Percentiles rank a stretch among this genome's conserved stretches.
These are phyloP conservation scores for Delonix regia DNA, from an alignment of 306 rosid species.

Conservation along the genomic window DNA sequence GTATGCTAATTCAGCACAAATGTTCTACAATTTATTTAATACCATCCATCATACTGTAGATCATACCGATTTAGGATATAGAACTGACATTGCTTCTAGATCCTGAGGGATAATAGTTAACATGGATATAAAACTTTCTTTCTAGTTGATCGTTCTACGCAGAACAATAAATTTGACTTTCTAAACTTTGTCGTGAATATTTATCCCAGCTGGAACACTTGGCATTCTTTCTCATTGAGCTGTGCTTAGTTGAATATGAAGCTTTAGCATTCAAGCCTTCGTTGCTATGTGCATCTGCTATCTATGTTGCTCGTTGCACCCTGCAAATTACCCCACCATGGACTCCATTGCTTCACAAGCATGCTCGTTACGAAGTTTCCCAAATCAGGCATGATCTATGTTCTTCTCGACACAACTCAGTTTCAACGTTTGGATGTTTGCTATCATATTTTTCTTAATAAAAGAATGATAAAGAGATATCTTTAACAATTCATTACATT, in stretches of 20 bases:
- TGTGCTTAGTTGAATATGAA: constrained; percentile 61
- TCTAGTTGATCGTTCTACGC: constrained; percentile 18
- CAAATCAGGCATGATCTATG: constrained; percentile 60
- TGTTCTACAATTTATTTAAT: neutral
- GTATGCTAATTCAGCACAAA: constrained; percentile 41
- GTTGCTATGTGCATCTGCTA: constrained; percentile 84
- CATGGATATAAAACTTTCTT: constrained; percentile 23
- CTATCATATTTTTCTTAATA: neutral
- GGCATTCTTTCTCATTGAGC: constrained; percentile 32
- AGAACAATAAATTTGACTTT: constrained; percentile 20
- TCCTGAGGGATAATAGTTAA: constrained; percentile 21
- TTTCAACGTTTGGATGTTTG: neutral
- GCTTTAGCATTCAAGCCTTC: constrained; percentile 79
- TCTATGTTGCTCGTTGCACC: constrained; percentile 83
- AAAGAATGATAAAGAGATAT: neutral
- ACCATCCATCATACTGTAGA: constrained; percentile 3
- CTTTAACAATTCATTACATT: neutral
- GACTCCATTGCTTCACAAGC: constrained; percentile 76
- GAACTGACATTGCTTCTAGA: constrained; percentile 4
- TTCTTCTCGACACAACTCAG: neutral
- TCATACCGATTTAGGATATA: neutral
- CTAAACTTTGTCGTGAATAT: constrained; percentile 34
- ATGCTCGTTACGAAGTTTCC: constrained; percentile 67
- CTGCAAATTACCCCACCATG: constrained; percentile 67
- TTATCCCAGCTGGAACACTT: constrained; percentile 73